These are phyloP conservation scores for Cydonia oblonga DNA, from an alignment of 331 rosid genomes.

Conservation along the genomic window DNA sequence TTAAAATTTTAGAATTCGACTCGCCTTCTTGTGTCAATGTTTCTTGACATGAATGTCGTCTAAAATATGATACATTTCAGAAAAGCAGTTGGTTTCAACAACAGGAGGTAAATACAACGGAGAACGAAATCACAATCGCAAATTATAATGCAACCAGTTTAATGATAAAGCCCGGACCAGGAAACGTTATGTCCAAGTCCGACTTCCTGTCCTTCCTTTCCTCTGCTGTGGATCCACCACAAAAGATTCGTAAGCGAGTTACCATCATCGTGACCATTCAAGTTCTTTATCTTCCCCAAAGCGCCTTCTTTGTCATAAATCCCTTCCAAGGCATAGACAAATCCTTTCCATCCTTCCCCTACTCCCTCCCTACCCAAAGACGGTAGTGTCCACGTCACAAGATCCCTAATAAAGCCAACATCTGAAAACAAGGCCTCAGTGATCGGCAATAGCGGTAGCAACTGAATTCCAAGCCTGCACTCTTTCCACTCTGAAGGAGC, in stretches of 20 bases:
- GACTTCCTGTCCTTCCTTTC: constrained; percentile 24
- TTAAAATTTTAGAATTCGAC: neutral
- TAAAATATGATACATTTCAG: neutral
- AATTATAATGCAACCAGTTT: neutral
- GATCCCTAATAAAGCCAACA: constrained; percentile 44
- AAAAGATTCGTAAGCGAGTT: constrained; percentile 55
- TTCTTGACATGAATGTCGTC: neutral
- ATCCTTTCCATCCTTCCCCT: constrained; percentile 85
- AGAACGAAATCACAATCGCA: neutral
- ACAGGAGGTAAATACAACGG: neutral
- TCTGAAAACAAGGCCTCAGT: constrained; percentile 57
- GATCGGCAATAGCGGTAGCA: constrained; percentile 62
- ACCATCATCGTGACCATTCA: constrained; percentile 61
- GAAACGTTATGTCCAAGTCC: constrained; percentile 25
- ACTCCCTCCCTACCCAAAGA: constrained; percentile 62
- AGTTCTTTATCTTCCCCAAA: constrained; percentile 32
- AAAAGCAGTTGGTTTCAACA: neutral
- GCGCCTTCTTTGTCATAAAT: constrained; percentile 51
- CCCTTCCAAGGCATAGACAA: constrained; percentile 60
- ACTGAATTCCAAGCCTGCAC: constrained; percentile 74
- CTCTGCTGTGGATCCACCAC: constrained; percentile 78
- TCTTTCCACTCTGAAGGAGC: constrained; percentile 75
- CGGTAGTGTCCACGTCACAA: constrained; percentile 60
- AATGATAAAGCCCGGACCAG: constrained; percentile 44
- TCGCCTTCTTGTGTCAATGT: neutral